Conservation (phyloP, 306 rosid species). For the Malus asiatica region DNA sequence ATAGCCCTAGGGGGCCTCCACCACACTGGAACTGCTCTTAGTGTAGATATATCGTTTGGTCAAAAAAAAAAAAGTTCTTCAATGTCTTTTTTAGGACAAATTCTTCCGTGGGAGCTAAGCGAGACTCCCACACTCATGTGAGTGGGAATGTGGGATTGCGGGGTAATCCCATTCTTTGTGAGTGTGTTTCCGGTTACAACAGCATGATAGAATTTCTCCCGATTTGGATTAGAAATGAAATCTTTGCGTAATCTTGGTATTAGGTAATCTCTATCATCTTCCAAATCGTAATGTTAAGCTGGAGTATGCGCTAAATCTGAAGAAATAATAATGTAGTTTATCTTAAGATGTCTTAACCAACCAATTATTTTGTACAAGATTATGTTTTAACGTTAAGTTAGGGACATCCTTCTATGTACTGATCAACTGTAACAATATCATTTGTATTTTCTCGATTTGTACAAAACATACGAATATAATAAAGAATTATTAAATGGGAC, state of each 20-base stretch:
- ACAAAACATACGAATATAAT: too few relatives aligned
- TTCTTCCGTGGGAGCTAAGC: too few relatives aligned
- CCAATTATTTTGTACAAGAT: background rate
- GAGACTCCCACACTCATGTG: too few relatives aligned
- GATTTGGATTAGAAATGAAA: too few relatives aligned
- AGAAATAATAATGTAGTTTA: background rate
- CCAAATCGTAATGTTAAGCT: background rate
- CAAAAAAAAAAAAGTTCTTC: too few relatives aligned
- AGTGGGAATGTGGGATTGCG: too few relatives aligned
- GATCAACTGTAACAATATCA: background rate
- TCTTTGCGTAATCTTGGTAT: background rate
- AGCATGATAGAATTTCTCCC: background rate
- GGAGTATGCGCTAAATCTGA: background rate
- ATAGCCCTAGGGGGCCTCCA: too few relatives aligned
- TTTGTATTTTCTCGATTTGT: too few relatives aligned
- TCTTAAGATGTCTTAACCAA: background rate
- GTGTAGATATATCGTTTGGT: too few relatives aligned
- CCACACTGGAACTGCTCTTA: too few relatives aligned
- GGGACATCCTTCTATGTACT: background rate
- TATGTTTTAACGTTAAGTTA: background rate
- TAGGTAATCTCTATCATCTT: background rate
- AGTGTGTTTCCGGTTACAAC: background rate
- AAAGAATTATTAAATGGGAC: background rate
- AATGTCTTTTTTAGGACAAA: too few relatives aligned
- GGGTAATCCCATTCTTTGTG: too few relatives aligned